Base-by-base conservation (phyloP, 768 basidiomycete genomes). In the Naganishia antarctica region DNA sequence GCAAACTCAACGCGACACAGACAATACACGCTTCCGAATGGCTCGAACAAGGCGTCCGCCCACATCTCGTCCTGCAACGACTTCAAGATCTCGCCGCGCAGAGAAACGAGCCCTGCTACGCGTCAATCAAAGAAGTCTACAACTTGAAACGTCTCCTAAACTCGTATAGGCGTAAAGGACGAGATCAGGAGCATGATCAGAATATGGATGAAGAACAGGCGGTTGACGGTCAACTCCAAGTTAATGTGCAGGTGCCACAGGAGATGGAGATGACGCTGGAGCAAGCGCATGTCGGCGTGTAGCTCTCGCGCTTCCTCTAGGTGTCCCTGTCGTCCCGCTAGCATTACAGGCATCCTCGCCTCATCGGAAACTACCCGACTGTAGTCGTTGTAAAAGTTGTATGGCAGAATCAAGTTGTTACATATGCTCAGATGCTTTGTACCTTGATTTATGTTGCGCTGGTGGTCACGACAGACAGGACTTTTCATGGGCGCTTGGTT, bases 11-110 rank as follows among this genome's bases (percentile, higher is more conserved):
- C 37, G 34, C 53, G 4, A 57, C 34, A 25, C 53, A 57, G 37
- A 57, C 53, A 34, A 37, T 57, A 41, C 53, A 57, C 13, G 53
- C 53, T 8, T 57, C 53, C 53, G 53, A 37, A 40, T 57, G 53
- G 53, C 53, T 57, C 37, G 53, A 57, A 25, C 34, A 57, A 40
- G 53, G 53, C 53, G 34, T 57, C 26, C 53, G 53, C 9, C 53
- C 53, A 57, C 53, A 57, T 18, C 53, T 37, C 34, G 53, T 57
- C 34, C 37, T 57, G 15, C 53, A 37, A 41, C 53, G 37, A 23
- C 53, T 57, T 3, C 53, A 57, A 16, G 53, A 57, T 25, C 12
- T 57, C 15, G 53, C 53, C 5, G 34, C n/a, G 15, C 34, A 57
- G 23, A 18, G 31, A 21, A 40, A 40, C 23, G 53, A 57, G 23